A percentile compares a stretch with the other conserved stretches of the same genome.
Conservation (phyloP, 2,329 filamentous ascomycete genomes). For the Paraphoma chrysanthemicola region DNA sequence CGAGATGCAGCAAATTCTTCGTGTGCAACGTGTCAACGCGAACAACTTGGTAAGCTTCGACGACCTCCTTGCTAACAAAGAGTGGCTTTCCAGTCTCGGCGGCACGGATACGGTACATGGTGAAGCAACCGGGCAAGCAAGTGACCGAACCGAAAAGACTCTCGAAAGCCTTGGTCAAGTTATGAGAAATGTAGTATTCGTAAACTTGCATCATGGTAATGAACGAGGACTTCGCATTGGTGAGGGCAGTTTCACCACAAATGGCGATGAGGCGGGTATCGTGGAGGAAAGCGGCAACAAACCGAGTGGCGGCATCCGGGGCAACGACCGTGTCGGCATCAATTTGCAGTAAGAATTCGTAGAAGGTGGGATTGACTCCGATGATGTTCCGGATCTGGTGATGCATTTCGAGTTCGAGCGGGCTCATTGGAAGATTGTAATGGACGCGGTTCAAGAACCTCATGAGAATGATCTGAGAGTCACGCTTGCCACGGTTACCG, state of each 20-base stretch:
- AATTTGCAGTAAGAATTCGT: conserved; percentile 95
- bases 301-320: conserved; percentile 85
- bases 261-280: conserved; percentile 93
- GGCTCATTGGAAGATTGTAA: conserved; percentile 96
- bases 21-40: conserved; percentile 98
- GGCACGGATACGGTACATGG: conserved; percentile 96
- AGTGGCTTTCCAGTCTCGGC: conserved; percentile 94
- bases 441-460: conserved; percentile 98
- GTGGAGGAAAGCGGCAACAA: conserved; percentile 88
- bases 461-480: conserved; percentile 98
- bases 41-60: conserved; percentile 87
- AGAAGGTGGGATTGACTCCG: conserved; percentile 97
- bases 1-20: conserved; percentile 96
- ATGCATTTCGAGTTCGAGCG: conserved; percentile 96
- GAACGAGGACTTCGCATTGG: conserved; percentile 90
- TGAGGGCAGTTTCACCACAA: conserved; percentile 92
- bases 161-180: conserved; percentile 95
- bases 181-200: conserved; percentile 99
- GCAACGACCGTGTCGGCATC: conserved; percentile 97
- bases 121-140: conserved; percentile 97
- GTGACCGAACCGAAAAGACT: conserved; percentile 97
- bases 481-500: conserved; percentile 98
- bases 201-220: conserved; percentile 99
- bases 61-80: conserved; percentile 91
- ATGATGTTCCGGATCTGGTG: conserved; percentile 99